phyloP scores from a whole-genome alignment of 2,329 filamentous ascomycete genomes.

The Xylaria sp. region DNA sequence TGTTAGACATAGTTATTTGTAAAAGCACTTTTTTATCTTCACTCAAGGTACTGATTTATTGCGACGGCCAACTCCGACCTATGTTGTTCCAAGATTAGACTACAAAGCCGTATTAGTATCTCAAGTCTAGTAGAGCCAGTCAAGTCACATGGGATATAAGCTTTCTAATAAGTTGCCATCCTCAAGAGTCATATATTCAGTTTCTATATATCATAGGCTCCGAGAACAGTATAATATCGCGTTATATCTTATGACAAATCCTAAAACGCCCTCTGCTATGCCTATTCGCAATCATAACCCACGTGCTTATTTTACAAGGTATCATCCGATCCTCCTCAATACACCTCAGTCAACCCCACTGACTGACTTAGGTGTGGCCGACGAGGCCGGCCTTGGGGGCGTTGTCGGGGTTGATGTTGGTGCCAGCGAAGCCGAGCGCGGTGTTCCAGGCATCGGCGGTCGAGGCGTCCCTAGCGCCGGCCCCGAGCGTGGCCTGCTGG shows the following conservation, averaged over 20 bases:
- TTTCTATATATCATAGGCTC: conserved; percentile 9
- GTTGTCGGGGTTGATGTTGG: conserved; percentile 54
- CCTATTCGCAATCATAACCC: background rate
- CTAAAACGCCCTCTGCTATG: conserved; percentile 23
- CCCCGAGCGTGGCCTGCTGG: conserved; percentile 58
- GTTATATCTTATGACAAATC: conserved; percentile 12
- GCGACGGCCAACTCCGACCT: too few relatives aligned
- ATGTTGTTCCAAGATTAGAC: background rate
- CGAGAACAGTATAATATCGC: conserved; percentile 11
- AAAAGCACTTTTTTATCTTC: background rate
- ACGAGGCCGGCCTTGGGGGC: conserved; percentile 53
- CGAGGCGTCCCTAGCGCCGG: conserved; percentile 51
- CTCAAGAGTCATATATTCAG: background rate
- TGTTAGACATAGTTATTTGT: conserved; percentile 9
- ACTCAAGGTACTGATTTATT: too few relatives aligned
- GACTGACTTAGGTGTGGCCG: conserved; percentile 47
- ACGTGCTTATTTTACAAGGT: conserved; percentile 5
- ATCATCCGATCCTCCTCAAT: background rate
- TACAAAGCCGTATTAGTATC: background rate
- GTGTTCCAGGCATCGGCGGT: conserved; percentile 57
- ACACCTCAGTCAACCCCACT: background rate
- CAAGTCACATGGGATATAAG: background rate
- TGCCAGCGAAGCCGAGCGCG: conserved; percentile 54
- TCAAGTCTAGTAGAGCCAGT: background rate
- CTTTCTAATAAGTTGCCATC: background rate